Evolutionary conservation across 202 grass and related monocot genomes (phyloP), one percentile per base, ranked within the genome.

Genomic region (Schoenoplectus tabernaemontani): DNA sequence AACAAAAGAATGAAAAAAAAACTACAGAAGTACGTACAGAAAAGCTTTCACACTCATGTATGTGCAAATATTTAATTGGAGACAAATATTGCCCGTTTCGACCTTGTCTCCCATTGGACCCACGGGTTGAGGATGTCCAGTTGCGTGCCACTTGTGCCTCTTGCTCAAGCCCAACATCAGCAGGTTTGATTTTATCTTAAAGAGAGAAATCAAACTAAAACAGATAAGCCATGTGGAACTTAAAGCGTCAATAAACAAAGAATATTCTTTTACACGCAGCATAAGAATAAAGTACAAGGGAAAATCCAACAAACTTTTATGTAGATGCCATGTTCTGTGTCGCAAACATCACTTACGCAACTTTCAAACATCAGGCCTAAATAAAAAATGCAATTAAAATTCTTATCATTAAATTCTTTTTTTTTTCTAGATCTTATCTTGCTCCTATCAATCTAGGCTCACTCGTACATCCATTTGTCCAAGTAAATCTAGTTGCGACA

Each of bases 1-100:
- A 20, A 15, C 60, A 23, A 16, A 84, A 63, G 4, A 77, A 72
- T 8, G 41, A 46, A 48, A 48, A 42, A 80, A 23, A 82, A 30
- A 20, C 64, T 57, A 42, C 17, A 77, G n/a, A 78, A 78, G 42
- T 38, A 65, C 89, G 51, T 85, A 94, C 94, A 1, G 91, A 97
- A 63, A 97, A 97, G 77, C 80, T 80, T 83, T 89, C 89, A 57
- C 91, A 97, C 50, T 97, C 95, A 42, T 94, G 86, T 81, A 97
- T 88, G 77, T 97, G 91, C 77, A 93, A 79, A 44, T 97, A 97
- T 83, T 87, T 84, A 19, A 97, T 97, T 12, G 91, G 73, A 19
- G 91, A 84, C 0, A 44, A 19, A 0, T 80, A 81, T 59, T 93
- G 91, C 48, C 91, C 90, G 72, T 87, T 84, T 57, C 77, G 84